Evolutionary conservation across 352 stramenopile species (phyloP).

Genomic region (Pythium brassicae): DNA sequence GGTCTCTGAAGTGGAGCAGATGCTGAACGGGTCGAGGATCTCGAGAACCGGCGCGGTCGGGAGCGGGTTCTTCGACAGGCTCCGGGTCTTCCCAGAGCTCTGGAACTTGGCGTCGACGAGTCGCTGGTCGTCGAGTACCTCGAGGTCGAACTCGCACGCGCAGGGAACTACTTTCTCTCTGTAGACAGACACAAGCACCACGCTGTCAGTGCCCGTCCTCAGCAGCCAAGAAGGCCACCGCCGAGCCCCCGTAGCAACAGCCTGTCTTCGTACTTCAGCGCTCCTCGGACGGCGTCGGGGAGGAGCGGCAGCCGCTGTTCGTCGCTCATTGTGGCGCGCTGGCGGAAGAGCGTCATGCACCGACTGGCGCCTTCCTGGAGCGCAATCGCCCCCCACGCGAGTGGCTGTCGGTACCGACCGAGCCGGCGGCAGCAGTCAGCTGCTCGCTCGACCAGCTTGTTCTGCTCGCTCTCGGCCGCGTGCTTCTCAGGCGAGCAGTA

Average conservation of each 20-base stretch:
- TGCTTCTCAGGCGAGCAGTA: conserved; percentile 68
- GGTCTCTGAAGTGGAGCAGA: no score
- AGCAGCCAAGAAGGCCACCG: neutral
- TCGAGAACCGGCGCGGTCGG: conserved; percentile 11
- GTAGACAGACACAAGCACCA: neutral
- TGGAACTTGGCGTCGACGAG: conserved; percentile 40
- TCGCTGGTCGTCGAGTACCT: conserved; percentile 39
- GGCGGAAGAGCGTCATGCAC: conserved; percentile 58
- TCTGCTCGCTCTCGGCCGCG: conserved; percentile 34
- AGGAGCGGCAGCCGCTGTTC: conserved; percentile 56
- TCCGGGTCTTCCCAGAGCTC: conserved; percentile 1
- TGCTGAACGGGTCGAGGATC: conserved; percentile 28
- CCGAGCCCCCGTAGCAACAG: neutral
- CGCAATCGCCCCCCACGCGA: conserved; percentile 56
- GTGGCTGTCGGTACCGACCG: conserved; percentile 44
- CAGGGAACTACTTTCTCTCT: conserved; percentile 52
- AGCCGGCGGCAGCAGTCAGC: conserved; percentile 39
- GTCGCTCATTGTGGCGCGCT: conserved; percentile 51
- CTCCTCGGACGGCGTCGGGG: conserved; percentile 40
- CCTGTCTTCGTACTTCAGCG: conserved; percentile 32
- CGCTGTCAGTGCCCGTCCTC: neutral
- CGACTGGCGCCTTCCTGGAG: conserved; percentile 38
- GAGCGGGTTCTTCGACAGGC: conserved; percentile 1
- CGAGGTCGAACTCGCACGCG: conserved; percentile 53
- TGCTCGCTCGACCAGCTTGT: conserved; percentile 53